Conservation (phyloP, 2,329 filamentous ascomycete species). For the Raffaelea deltoideospora region DNA sequence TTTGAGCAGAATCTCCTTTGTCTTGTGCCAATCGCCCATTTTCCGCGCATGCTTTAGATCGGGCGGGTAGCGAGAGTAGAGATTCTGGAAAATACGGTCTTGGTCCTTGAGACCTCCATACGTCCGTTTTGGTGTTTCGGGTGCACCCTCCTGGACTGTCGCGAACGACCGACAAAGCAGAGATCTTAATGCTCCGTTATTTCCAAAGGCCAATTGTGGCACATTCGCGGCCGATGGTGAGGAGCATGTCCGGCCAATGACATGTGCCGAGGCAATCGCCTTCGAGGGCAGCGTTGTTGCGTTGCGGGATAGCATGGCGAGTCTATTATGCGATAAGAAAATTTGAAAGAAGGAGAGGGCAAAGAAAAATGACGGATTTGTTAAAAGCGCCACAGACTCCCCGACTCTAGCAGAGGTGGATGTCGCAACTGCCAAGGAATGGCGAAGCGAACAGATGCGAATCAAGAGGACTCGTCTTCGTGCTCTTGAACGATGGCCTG, state of each 20-base stretch:
- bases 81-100: conserved; percentile 97
- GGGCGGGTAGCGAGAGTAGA: conserved; percentile 83
- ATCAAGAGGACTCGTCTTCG: no score
- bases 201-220: no score
- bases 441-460: neutral
- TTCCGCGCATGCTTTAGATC: conserved; percentile 92
- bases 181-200: no score
- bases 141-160: conserved; percentile 54
- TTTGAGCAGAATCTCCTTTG: conserved; percentile 94
- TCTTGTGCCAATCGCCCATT: conserved; percentile 98
- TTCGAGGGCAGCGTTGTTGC: conserved; percentile 5
- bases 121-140: conserved; percentile 46
- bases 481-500: no score
- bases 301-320: conserved; percentile 9
- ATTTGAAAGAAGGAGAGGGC: no score
- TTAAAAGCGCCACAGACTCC: conserved; percentile 1
- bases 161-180: conserved; percentile 57
- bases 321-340: no score
- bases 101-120: conserved; percentile 88
- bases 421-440: conserved; percentile 2
- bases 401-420: conserved; percentile 3
- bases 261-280: conserved; percentile 22
- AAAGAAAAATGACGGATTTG: neutral
- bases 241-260: conserved; percentile 23
- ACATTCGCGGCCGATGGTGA: no score